A percentile compares a stretch with the other conserved stretches of the same genome.
phyloP scores from a whole-genome alignment of 106 monocot species.

The Dioscorea dumetorum region DNA sequence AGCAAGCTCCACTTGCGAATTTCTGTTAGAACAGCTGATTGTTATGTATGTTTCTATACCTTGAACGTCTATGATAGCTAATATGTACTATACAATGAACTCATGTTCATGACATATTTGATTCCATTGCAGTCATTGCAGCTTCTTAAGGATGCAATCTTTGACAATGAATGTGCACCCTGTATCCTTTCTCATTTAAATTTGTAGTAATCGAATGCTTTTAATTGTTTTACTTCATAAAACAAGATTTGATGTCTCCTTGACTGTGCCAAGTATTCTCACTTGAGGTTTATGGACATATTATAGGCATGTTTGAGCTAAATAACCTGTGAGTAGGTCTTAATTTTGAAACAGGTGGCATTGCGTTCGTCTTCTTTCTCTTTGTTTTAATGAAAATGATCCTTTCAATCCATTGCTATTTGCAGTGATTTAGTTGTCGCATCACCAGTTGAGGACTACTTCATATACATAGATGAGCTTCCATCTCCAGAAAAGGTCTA shows the following conservation, averaged over 20 bases:
- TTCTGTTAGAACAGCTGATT: too few species aligned
- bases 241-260: slow-evolving; percentile 18
- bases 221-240: slow-evolving; percentile 2
- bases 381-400: background rate
- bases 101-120: background rate
- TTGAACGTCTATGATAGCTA: too few species aligned
- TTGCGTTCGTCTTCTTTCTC: background rate
- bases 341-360: too few species aligned
- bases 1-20: too few species aligned
- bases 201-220: background rate
- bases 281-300: slow-evolving; percentile 93
- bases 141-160: slow-evolving; percentile 95
- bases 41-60: too few species aligned
- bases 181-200: slow-evolving; percentile 65
- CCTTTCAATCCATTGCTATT: background rate
- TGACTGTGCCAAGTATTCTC: slow-evolving; percentile 81
- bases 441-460: slow-evolving; percentile 94
- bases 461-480: slow-evolving; percentile 87
- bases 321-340: slow-evolving; percentile 95
- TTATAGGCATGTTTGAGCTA: slow-evolving; percentile 99
- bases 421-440: slow-evolving; percentile 93
- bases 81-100: background rate
- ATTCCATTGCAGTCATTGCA: slow-evolving; percentile 60
- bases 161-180: slow-evolving; percentile 65
- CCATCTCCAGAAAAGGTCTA: slow-evolving; percentile 56